Conservation (phyloP, 2,329 filamentous ascomycete genomes). For the Trichoderma sp. region DNA sequence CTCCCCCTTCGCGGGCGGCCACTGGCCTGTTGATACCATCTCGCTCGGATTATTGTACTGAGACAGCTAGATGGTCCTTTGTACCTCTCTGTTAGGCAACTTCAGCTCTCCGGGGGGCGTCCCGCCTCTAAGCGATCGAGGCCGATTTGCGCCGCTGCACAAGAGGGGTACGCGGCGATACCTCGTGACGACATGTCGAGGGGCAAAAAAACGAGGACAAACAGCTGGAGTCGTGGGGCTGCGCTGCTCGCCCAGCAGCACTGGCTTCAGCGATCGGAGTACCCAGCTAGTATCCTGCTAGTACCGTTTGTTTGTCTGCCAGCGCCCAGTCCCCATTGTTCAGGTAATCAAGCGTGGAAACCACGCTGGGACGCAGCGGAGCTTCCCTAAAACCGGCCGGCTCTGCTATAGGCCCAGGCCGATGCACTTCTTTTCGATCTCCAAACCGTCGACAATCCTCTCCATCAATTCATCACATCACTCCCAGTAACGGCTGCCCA, state of each 20-base stretch:
- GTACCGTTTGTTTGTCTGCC: not conserved
- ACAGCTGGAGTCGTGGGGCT: not conserved
- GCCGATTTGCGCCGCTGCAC: slow-evolving; percentile 18
- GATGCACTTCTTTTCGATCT: slow-evolving; percentile 19
- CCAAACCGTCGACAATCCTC: slow-evolving; percentile 3
- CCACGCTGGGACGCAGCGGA: not conserved
- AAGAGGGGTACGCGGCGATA: not conserved
- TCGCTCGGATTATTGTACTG: not conserved
- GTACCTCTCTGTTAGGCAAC: not conserved
- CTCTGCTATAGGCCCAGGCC: slow-evolving; percentile 15
- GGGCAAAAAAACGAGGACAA: slow-evolving; percentile 5
- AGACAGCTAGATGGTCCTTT: not conserved
- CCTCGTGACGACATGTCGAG: not conserved
- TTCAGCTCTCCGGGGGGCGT: not conserved
- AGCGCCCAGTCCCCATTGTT: not conserved
- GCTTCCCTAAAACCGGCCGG: slow-evolving; percentile 19
- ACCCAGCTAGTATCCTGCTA: not conserved
- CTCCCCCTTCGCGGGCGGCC: not conserved
- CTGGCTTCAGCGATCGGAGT: not conserved
- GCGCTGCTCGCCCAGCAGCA: not conserved
- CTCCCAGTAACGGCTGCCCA: slow-evolving; percentile 35
- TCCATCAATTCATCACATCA: slow-evolving; percentile 27
- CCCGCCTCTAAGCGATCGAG: slow-evolving; percentile 20
- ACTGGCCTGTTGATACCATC: not conserved
- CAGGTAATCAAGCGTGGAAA: slow-evolving; percentile 3